phyloP scores from a whole-genome alignment of 495 filamentous ascomycete species.

The Cladorrhinum samala region DNA sequence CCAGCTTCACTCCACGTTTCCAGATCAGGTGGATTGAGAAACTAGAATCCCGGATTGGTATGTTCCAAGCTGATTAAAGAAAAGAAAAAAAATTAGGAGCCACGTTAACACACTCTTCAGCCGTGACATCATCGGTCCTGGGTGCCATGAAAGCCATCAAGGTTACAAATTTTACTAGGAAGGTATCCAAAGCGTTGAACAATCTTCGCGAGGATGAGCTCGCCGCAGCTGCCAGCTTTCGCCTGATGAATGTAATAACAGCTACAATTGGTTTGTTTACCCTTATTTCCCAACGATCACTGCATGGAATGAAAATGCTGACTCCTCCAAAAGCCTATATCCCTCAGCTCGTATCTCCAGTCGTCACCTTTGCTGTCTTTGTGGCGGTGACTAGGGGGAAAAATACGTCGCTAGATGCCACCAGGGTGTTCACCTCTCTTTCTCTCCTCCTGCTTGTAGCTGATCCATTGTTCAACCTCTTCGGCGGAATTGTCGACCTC shows the following conservation, averaged over 20 bases:
- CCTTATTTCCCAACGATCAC: neutral
- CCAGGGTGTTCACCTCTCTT: conserved; percentile 5
- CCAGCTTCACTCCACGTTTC: conserved; percentile 1
- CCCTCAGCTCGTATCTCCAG: conserved; percentile 2
- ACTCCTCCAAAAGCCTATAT: no score
- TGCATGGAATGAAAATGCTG: conserved; percentile 37
- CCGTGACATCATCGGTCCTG: conserved; percentile 30
- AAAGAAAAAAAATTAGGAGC: neutral
- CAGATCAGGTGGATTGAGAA: conserved; percentile 8
- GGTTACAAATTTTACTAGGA: conserved; percentile 29
- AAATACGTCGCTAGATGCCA: neutral
- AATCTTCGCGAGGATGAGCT: conserved; percentile 47
- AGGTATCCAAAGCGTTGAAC: conserved; percentile 34
- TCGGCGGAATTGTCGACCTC: conserved; percentile 1
- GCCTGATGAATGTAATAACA: conserved; percentile 36
- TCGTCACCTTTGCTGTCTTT: conserved; percentile 7
- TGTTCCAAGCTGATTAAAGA: neutral
- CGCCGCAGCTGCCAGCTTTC: conserved; percentile 47
- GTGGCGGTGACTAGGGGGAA: neutral
- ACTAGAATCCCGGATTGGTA: conserved; percentile 28
- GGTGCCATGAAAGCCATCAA: conserved; percentile 38
- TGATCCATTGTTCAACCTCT: conserved; percentile 7
- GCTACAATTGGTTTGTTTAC: conserved; percentile 10
- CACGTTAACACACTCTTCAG: conserved; percentile 1
- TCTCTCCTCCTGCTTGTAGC: conserved; percentile 2